Percentiles rank a stretch among this genome's conserved stretches.
Evolutionary conservation across 306 rosid species (phyloP).

Genomic region (Lagenaria siceraria): DNA sequence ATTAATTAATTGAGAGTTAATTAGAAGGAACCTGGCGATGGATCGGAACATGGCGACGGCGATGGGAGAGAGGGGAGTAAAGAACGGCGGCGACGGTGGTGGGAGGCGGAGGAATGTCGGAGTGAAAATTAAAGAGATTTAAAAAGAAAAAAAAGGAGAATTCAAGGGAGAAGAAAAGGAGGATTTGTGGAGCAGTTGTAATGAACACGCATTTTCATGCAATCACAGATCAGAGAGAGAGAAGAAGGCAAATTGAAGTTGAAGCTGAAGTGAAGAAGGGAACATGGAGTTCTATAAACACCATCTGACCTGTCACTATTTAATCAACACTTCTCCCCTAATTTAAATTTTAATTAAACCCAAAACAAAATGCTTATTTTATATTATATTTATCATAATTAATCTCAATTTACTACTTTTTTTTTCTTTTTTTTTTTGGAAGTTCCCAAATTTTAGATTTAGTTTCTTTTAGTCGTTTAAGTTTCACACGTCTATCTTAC

Average conservation of each 20-base stretch:
- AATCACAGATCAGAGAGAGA: neutral
- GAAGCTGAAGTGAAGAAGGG: neutral
- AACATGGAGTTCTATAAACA: conserved; percentile 4
- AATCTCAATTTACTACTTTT: too few relatives aligned
- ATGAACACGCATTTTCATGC: conserved; percentile 32
- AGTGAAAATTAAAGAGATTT: neutral
- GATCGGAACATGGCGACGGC: conserved; percentile 35
- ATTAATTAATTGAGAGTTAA: neutral
- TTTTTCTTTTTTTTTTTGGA: too few relatives aligned
- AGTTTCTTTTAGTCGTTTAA: too few relatives aligned
- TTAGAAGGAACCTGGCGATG: conserved; percentile 35
- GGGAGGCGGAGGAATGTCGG: neutral
- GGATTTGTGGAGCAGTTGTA: neutral
- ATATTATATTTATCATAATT: too few relatives aligned
- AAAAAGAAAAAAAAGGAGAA: conserved; percentile 9
- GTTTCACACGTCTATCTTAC: too few relatives aligned
- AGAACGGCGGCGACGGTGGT: too few relatives aligned
- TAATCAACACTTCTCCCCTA: conserved; percentile 5
- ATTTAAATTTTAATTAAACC: too few relatives aligned
- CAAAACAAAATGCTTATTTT: too few relatives aligned
- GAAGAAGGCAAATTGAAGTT: conserved; percentile 1
- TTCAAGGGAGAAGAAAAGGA: conserved; percentile 15
- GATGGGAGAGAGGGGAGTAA: neutral
- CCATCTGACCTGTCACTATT: conserved; percentile 21
- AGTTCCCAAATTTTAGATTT: too few relatives aligned